Base-by-base conservation (phyloP, 2,329 filamentous ascomycete species). In the Pseudogymnoascus pannorum region DNA sequence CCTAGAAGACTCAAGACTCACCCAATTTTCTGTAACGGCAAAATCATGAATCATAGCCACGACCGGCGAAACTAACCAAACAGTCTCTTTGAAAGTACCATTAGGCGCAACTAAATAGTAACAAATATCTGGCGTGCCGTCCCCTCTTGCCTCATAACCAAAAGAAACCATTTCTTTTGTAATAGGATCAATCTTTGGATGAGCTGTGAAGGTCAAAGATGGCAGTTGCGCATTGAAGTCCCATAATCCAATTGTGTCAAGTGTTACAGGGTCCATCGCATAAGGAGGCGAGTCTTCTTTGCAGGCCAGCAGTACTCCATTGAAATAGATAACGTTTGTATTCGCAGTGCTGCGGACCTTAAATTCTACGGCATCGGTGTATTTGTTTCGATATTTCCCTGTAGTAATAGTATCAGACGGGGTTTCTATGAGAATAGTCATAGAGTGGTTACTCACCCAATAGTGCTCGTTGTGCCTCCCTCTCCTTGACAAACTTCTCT, bases 271-370 rank as follows among this genome's bases (percentile, higher is more conserved):
- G 57, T 82, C 74, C 40, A 79, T 73, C 0, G 78, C 77, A 63
- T 76, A 81, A 0, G 81, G 81, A 1, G 79, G 81, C 2, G 79
- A 75, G 18, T 77, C 76, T 2, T 81, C 77, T 64, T 85, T 86
- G 40, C 73, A 74, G 0, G 81, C 81, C 5, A 84, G 72, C 58
- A 85, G 66, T 40, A 80, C 75, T 0, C 80, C 81, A 5, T 79
- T 72, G 77, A 80, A 86, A 66, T 79, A 82, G n/a, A n/a, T n/a
- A n/a, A n/a, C n/a, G n/a, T n/a, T n/a, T n/a, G n/a, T n/a, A n/a
- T n/a, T n/a, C n/a, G n/a, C n/a, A n/a, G n/a, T n/a, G n/a, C n/a
- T n/a, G n/a, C n/a, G n/a, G n/a, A n/a, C n/a, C n/a, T n/a, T n/a
- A n/a, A n/a, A n/a, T n/a, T n/a, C n/a, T n/a, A n/a, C n/a, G n/a